These are phyloP conservation scores for Spathaspora boniae DNA, from an alignment of 805 yeast species.

Conservation along the genomic window DNA sequence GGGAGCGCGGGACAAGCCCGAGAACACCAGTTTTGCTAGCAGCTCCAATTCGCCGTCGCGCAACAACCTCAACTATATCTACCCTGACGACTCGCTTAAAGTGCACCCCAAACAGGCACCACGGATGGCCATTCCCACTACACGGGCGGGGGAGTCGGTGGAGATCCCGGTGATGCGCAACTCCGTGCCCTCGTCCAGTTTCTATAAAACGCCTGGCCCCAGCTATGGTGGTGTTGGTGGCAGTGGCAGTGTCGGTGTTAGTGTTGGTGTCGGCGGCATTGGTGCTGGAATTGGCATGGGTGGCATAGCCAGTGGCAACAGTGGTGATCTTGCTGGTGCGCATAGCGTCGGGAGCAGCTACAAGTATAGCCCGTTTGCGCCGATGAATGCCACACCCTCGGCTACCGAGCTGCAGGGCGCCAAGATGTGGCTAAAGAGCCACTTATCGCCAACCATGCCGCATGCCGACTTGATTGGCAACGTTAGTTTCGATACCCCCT, in stretches of 20 bases:
- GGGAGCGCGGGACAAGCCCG: not conserved
- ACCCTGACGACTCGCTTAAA: conserved; percentile 14
- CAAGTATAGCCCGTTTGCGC: no score
- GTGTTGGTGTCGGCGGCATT: no score
- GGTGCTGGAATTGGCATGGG: no score
- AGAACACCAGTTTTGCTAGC: conserved; percentile 1
- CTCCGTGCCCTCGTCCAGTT: conserved; percentile 15
- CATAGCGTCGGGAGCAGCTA: no score
- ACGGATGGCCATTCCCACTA: conserved; percentile 74
- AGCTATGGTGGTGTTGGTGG: no score
- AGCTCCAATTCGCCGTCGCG: conserved; percentile 7
- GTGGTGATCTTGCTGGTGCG: no score
- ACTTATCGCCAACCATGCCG: conserved; percentile 16
- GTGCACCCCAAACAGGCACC: conserved; percentile 29
- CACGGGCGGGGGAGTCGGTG: conserved; percentile 72
- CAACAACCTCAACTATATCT: conserved; percentile 1
- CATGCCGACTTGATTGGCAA: conserved; percentile 22
- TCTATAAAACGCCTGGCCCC: conserved; percentile 1
- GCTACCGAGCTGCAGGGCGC: no score
- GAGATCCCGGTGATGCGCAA: conserved; percentile 53
- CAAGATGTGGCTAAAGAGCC: conserved; percentile 27
- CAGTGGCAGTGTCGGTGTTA: conserved; percentile 1
- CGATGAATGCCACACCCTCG: no score
- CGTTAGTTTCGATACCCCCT: conserved; percentile 22
- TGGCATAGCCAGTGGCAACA: no score